phyloP scores from a whole-genome alignment of 805 yeast genomes.

The Wickerhamomyces canadensis region DNA sequence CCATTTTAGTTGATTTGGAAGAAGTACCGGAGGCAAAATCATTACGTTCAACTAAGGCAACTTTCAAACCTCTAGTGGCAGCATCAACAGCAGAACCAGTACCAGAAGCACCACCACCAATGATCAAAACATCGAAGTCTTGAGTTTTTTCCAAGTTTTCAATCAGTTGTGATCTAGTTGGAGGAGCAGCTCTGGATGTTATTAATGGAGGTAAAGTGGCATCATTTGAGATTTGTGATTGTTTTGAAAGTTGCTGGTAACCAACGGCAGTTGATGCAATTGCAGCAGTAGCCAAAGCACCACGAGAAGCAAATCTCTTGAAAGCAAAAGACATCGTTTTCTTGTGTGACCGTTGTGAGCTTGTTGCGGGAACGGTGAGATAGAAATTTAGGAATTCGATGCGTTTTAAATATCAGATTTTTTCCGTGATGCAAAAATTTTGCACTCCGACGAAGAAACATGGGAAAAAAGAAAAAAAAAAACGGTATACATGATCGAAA shows the following conservation, averaged over 20 bases:
- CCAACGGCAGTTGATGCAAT: constrained; percentile 19
- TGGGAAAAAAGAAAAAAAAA: too few relatives aligned
- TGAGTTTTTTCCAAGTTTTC: constrained; percentile 41
- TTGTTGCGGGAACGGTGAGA: too few relatives aligned
- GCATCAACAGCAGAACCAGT: constrained; percentile 93
- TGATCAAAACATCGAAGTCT: constrained; percentile 73
- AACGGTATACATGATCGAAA: too few relatives aligned
- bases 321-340: constrained; percentile 22
- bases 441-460: too few relatives aligned
- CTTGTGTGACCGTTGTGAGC: not conserved
- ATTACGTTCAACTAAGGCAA: constrained; percentile 76
- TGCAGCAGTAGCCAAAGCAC: constrained; percentile 19
- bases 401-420: too few relatives aligned
- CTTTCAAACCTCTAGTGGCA: constrained; percentile 82
- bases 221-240: constrained; percentile 15
- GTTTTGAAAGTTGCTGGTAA: constrained; percentile 8
- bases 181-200: constrained; percentile 44
- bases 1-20: constrained; percentile 91
- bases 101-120: constrained; percentile 98
- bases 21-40: constrained; percentile 94
- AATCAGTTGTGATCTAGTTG: constrained; percentile 49
- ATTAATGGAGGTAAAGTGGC: constrained; percentile 30
- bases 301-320: constrained; percentile 20
- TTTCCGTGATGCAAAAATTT: too few relatives aligned
- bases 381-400: too few relatives aligned